Evolutionary conservation across 805 yeast genomes (phyloP), one percentile per base, ranked within the genome.

Genomic region (Tetrapisispora iriomotensis): DNA sequence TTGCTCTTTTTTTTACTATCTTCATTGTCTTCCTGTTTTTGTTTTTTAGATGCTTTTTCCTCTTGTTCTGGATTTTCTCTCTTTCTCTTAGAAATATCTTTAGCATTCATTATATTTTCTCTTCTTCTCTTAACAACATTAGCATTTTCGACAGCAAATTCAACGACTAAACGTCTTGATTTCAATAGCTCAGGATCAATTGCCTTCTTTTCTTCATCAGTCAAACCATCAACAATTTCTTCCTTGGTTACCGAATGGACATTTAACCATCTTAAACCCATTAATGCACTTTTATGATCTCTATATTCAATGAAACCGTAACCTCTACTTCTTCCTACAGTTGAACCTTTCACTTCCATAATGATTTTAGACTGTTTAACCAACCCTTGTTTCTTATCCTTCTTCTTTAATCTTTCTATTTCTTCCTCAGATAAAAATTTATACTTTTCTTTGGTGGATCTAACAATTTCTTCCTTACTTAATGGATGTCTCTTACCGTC

Each of bases 261-360:
- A 60, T 92, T 92, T 60, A 92, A 71, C 95, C 96, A 92, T 68
- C 98, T 77, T 41, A 92, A 73, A 2, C 94, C 96, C 96, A 87
- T 88, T 48, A 92, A 71, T 1, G 98, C 97, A 46, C 80, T 60
- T 61, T 82, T 82, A 61, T 92, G 98, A 61, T 88, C 95, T 62
- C 87, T 78, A 61, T 72, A 87, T 64, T 92, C 97, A 33, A 92
- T 63, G 70, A 92, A 90, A 46, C 98, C 98, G 54, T 90, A 92
- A 44, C 98, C 98, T 68, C 96, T 80, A 55, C 92, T 79, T 62
- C 98, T 74, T 41, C 98, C 98, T 22, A 71, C 63, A 20, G 80
- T 81, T 8, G 90, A 69, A 7, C 87, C 95, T 59, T 88, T 90
- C 32, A 85, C 83, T 64, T 92, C 98, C 71, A 76, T 82, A 45